These are phyloP conservation scores for Fusarium sacchari DNA, from an alignment of 2,329 filamentous ascomycete genomes.

Conservation along the genomic window DNA sequence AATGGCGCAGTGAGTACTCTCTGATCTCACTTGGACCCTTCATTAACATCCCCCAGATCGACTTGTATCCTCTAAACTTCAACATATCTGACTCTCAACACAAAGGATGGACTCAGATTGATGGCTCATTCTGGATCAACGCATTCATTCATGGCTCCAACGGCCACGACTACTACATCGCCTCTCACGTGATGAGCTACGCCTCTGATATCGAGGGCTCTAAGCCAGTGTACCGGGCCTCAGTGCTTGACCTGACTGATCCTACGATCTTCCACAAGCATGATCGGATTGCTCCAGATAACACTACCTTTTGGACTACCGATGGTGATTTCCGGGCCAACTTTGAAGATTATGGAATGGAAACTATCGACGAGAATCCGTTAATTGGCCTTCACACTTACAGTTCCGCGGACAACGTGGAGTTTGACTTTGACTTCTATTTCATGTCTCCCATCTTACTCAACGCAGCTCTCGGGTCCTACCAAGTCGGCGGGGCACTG, in stretches of 20 bases:
- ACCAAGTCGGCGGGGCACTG: neutral
- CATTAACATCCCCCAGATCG: neutral
- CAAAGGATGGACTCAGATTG: neutral
- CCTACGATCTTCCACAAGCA: neutral
- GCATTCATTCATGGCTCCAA: neutral
- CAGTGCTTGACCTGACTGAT: neutral
- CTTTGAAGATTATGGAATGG: neutral
- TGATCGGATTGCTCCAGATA: neutral
- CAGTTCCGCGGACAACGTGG: neutral
- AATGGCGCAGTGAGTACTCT: neutral
- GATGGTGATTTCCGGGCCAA: neutral
- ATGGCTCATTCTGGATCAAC: neutral
- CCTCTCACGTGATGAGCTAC: neutral
- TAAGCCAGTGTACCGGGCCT: neutral
- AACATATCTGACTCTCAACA: neutral
- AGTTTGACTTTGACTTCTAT: neutral
- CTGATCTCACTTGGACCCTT: fast-evolving
- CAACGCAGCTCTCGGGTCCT: neutral
- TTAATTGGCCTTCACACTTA: neutral
- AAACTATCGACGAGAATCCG: neutral
- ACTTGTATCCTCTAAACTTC: neutral
- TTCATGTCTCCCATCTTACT: neutral
- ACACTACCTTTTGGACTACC: neutral
- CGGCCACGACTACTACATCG: neutral
- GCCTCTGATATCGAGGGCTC: neutral